Base-by-base conservation (phyloP, 768 basidiomycete genomes). In the Crucibulum laeve region DNA sequence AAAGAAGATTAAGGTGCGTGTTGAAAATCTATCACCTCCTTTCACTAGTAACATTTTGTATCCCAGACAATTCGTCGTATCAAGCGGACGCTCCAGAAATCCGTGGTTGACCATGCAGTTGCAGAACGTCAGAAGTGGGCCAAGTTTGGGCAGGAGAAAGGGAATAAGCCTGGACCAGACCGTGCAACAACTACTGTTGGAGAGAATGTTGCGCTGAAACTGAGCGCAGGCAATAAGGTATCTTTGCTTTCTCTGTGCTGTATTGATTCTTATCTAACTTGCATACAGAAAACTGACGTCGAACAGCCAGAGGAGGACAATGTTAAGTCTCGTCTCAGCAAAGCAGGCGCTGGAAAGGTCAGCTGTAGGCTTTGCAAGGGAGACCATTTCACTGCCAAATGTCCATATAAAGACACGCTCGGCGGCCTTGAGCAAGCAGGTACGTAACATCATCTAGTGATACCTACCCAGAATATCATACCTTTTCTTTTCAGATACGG, bases 311-410 rank as follows among this genome's bases (percentile, higher is more conserved):
- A 76, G 8, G 86, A 87, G 54, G 80, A 87, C 45, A 61, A 69
- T 35, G 59, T 83, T 51, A 91, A 91, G 63, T 65, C 61, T 8
- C 80, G 79, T 48, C 77, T 87, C 40, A 76, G 75, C 13, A 80
- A 80, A 43, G 79, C 82, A 1, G 91, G 91, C 47, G 82, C 82
- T 17, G 91, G 91, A 59, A 92, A 92, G 59, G 89, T 99, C 50
- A 66, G 76, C 34, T 99, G 96, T 76, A 79, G 96, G 51, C 69
- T 96, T 43, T 98, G 96, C 71, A 91, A 95, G 60, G 96, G 95
- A 41, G 88, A 87, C 51, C 96, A 98, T 70, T 98, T 94, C 66
- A 99, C 96, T 11, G 88, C 93, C 50, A 93, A 94, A 64, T 98
- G 96, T 76, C 96, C 96, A 4, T 94, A 93, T 77, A 96, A 93